Evolutionary conservation across 2,329 filamentous ascomycete species (phyloP), one percentile per base, ranked within the genome.

Genomic region (Penicillium sp.): DNA sequence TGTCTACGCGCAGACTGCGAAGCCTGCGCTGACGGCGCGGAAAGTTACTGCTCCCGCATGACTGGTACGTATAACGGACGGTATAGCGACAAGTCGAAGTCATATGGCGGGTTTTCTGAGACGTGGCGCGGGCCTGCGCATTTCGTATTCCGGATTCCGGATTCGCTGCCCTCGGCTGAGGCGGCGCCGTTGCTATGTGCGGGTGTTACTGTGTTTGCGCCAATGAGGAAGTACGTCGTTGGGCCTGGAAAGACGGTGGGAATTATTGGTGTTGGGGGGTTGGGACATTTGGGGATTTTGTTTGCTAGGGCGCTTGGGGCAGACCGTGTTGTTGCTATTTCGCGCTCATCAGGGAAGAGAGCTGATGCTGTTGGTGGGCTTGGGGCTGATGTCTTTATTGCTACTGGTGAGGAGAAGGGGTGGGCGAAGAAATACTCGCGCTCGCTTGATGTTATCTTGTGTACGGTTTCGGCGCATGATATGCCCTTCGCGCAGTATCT

Each of bases 131-230:
- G 78, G 0, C 79, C 80, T 1, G 77, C 74, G 16, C 81, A 83
- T 62, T 91, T 90, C 61, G 80, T 79, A 0, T 74, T 85, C 64
- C 79, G 75, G 65, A 84, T 86, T 55, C 84, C 84, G 0, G 77
- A 80, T 14, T 67, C 58, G 0, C 59, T 86, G 28, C 64, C 72
- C 1, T 78, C 75, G 30, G 78, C 77, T 10, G 76, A 80, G 55
- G 83, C 82, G 1, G 83, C 88, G 1, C 89, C 89, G 1, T 85
- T 94, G 77, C 79, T 93, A 28, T 93, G 90, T 67, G 90, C 85
- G 1, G 90, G 90, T 1, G 80, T 93, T 50, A 94, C 90, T 0
- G 82, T 87, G 0, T 94, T 83, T 68, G 82, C 82, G 5, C 89
- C 90, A 0, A 73, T 94, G 16, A 81, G 81, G 47, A 81, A 86